Base-by-base conservation (phyloP, 371 early-diverging fungal species). In the Haplosporangium sp. region DNA sequence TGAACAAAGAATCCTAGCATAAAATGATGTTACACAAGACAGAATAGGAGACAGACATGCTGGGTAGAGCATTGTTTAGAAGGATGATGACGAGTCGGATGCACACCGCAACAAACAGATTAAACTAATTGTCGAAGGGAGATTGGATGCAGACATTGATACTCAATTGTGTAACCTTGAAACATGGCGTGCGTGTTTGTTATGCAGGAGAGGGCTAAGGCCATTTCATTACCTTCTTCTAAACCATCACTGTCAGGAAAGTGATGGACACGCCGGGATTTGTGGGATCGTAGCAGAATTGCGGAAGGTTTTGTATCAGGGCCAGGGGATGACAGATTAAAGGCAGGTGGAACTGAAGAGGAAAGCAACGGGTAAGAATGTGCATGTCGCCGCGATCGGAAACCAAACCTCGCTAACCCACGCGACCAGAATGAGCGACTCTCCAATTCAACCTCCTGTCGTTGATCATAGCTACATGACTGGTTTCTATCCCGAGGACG, bases 341-440 rank as follows among this genome's bases (percentile, higher is more conserved):
- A 4, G 8, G 20, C 15, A 34, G 7, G 35, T 19, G 53, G 15
- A 3, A 38, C 7, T 3, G 27, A 42, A 15, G 61, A 13, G 8
- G 27, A 27, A 7, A 15, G 52, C 17, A 5, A 45, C n/a, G 34
- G 37, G 20, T 40, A 40, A 40, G 40, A 19, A 20, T 52, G 19
- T 27, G 17, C 13, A 42, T 57, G 65, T 37, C 11, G 57, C 37
- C 57, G 42, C 17, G 65, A 34, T 11, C n/a, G 55, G 11, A 53
- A 53, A 9, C 27, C 7, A 15, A 64, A 40, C n/a, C 64, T 52
- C 4, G 64, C 45, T 45, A 65, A 57, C 15, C 57, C 44, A 44
- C 65, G 65, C n/a, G 57, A 65, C 65, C 56, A 65, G 15, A 65
- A 65, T 17, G 65, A 42, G 20, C 58, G 38, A 13, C 34, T 39